Conservation (phyloP, 768 basidiomycete genomes). For the Lactarius trivialis region DNA sequence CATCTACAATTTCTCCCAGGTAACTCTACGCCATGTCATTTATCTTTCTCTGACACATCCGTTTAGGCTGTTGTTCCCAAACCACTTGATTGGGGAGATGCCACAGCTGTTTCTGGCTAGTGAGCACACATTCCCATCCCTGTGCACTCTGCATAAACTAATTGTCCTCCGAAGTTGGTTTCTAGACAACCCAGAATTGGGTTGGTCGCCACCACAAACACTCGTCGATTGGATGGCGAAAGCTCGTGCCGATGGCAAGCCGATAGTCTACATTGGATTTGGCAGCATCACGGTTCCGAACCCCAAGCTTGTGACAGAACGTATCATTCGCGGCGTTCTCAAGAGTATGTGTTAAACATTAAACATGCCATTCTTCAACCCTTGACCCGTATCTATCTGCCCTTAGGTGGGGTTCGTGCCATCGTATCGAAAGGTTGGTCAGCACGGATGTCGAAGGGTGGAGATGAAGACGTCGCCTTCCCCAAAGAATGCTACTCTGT, state of each 20-base stretch:
- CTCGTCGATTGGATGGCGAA: slow-evolving; percentile 50
- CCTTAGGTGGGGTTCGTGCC: slow-evolving; percentile 51
- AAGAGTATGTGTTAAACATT: slow-evolving; percentile 43
- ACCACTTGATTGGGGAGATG: slow-evolving; percentile 62
- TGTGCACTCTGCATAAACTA: neutral
- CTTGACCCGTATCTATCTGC: slow-evolving; percentile 10
- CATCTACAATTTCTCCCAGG: slow-evolving; percentile 60
- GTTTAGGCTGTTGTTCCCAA: slow-evolving; percentile 52
- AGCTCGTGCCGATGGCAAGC: slow-evolving; percentile 47
- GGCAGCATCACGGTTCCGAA: slow-evolving; percentile 63
- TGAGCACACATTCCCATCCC: slow-evolving; percentile 26
- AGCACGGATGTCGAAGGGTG: slow-evolving; percentile 42
- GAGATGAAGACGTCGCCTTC: slow-evolving; percentile 36
- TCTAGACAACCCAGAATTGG: slow-evolving; percentile 52
- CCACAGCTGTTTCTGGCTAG: slow-evolving; percentile 50
- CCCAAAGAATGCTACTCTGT: slow-evolving; percentile 47
- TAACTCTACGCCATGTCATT: slow-evolving; percentile 16
- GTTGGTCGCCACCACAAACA: slow-evolving; percentile 47
- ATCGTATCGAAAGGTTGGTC: slow-evolving; percentile 68
- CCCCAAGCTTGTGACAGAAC: slow-evolving; percentile 46
- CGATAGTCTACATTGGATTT: slow-evolving; percentile 67
- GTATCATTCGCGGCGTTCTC: slow-evolving; percentile 53
- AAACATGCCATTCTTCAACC: neutral
- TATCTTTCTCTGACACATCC: neutral
- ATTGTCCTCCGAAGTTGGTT: slow-evolving; percentile 45